A percentile compares a stretch with the other conserved stretches of the same genome.
phyloP scores from a whole-genome alignment of 768 basidiomycete species.

The Pleurotus tuber-regium region DNA sequence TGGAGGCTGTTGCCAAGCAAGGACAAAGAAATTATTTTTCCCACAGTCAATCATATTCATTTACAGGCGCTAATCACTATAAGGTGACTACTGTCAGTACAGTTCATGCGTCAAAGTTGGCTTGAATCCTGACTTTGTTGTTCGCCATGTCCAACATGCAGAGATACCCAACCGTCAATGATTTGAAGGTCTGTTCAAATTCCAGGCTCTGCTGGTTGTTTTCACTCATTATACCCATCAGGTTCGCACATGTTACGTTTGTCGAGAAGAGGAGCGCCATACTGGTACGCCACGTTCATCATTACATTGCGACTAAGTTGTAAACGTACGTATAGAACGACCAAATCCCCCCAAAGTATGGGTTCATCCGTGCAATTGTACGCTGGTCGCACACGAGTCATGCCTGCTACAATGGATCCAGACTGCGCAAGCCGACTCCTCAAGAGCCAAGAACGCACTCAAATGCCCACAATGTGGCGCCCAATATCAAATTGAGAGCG shows the following conservation, averaged over 20 bases:
- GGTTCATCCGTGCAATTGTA: conserved; percentile 82
- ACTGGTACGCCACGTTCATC: conserved; percentile 26
- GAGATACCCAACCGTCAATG: conserved; percentile 3
- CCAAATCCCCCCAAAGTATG: conserved; percentile 50
- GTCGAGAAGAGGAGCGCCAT: conserved; percentile 14
- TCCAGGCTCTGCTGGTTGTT: background rate
- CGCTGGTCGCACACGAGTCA: conserved; percentile 75
- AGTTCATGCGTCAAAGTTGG: too few relatives aligned
- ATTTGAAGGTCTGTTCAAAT: background rate
- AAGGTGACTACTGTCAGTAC: too few relatives aligned
- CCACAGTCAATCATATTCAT: too few relatives aligned
- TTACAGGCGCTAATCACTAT: too few relatives aligned
- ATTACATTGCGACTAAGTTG: background rate
- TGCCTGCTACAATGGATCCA: conserved; percentile 82
- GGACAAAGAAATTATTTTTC: too few relatives aligned
- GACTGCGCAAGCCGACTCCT: conserved; percentile 55
- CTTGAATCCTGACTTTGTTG: too few relatives aligned
- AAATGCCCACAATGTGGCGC: conserved; percentile 80
- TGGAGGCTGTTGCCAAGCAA: too few relatives aligned
- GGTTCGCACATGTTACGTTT: conserved; percentile 8
- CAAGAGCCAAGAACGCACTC: conserved; percentile 60
- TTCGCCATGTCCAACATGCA: background rate
- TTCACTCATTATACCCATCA: background rate
- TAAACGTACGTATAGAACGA: conserved; percentile 1
- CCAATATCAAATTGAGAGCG: conserved; percentile 63